Base-by-base conservation (phyloP, 805 yeast species). In the Ogataea ramenticola region DNA sequence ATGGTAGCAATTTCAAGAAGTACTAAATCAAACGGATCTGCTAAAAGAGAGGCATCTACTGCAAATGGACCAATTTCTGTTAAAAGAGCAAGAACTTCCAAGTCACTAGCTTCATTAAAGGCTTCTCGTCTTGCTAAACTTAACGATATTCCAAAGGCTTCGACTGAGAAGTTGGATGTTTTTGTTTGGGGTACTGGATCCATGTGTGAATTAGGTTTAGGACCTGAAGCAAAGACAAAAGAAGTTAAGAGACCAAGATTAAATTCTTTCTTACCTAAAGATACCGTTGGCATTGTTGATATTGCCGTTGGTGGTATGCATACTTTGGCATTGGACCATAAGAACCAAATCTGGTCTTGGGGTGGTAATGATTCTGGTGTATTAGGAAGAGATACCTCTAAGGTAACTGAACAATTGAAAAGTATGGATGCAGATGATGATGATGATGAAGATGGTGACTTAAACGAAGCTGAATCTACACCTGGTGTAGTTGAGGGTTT, bases 231-330 rank as follows among this genome's bases (percentile, higher is more conserved):
- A 2, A 83, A 75, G 51, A 91, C 88, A 32, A 88, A 89, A 48
- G 96, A 90, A 61, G 96, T 93, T 19, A 93, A 93, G 58, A 79
- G 99, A 59, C 99, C 99, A 16, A 77, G 99, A 52, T 70, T 91
- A 59, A 93, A 90, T 55, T 89, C 96, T 2, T 79, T 70, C 46
- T 70, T 93, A 49, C 70, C 78, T 2, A 65, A 66, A 20, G 85
- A 82, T 26, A 75, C 75, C 3, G 77, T 73, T 10, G 82, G 84
- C 2, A 79, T 93, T 43, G 93, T 89, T 24, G 91, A 87, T 49
- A 71, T 93, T 56, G 88, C 96, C 1, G 96, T 80, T 22, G 99
- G 99, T 41, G 99, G 99, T 42, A 91, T 93, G 84, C 99, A 93
- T 59, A 78, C 85, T 1, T 60, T 93, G 38, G 97, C 91, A 0